Evolutionary conservation across 2,329 filamentous ascomycete genomes (phyloP).

Genomic region (Fusarium tupiense): DNA sequence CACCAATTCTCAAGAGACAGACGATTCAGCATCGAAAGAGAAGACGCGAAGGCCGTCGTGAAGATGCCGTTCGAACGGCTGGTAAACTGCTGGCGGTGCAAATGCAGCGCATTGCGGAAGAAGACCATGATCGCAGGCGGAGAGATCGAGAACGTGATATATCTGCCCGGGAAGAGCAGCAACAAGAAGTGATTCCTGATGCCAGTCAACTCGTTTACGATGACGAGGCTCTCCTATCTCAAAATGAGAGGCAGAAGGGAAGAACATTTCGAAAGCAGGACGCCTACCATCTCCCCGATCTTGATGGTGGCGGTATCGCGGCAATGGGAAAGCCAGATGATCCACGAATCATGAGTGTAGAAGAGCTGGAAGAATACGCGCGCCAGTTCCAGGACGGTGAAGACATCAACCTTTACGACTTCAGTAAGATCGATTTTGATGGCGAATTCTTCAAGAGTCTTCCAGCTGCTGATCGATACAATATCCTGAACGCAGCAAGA

Average conservation of each 20-base stretch:
- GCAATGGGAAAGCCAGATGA: slow-evolving; percentile 92
- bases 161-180: slow-evolving; percentile 52
- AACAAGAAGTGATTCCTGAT: slow-evolving; percentile 74
- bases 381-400: slow-evolving; percentile 91
- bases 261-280: slow-evolving; percentile 91
- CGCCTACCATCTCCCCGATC: slow-evolving; percentile 91
- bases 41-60: slow-evolving; percentile 85
- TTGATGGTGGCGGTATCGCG: slow-evolving; percentile 79
- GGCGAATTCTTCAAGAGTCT: slow-evolving; percentile 94
- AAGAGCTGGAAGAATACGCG: slow-evolving; percentile 94
- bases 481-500: slow-evolving; percentile 94
- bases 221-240: slow-evolving; percentile 85
- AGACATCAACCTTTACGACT: slow-evolving; percentile 92
- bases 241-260: slow-evolving; percentile 76
- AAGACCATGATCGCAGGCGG: slow-evolving; percentile 76
- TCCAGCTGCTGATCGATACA: slow-evolving; percentile 91
- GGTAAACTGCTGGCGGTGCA: slow-evolving; percentile 92
- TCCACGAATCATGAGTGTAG: slow-evolving; percentile 93
- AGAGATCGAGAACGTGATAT: slow-evolving; percentile 56
- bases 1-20: slow-evolving; percentile 87
- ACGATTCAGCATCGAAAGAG: slow-evolving; percentile 84
- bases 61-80: slow-evolving; percentile 92
- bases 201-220: slow-evolving; percentile 82
- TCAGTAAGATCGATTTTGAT: slow-evolving; percentile 98
- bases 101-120: slow-evolving; percentile 90